Evolutionary conservation across 306 rosid species (phyloP).

Genomic region (Nissolia schottii): DNA sequence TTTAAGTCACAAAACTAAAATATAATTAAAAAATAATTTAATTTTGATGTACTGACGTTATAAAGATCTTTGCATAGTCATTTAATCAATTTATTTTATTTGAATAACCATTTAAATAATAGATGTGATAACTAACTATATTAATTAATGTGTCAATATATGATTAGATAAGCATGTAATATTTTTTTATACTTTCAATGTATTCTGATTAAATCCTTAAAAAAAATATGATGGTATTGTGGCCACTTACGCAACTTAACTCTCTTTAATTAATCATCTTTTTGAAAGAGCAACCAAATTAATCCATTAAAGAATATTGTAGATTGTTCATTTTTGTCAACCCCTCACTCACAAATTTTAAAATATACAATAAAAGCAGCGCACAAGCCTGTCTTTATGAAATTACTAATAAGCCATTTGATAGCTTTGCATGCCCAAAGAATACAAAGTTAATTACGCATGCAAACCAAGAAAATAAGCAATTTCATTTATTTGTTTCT

Average conservation of each 20-base stretch:
- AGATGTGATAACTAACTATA: too few relatives aligned
- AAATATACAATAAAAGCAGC: conserved; percentile 5
- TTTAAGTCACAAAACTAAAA: conserved; percentile 16
- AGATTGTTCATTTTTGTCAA: conserved; percentile 4
- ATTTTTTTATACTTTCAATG: too few relatives aligned
- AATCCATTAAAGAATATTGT: not conserved
- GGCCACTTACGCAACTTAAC: conserved; percentile 24
- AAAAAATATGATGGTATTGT: too few relatives aligned
- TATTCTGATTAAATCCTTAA: too few relatives aligned
- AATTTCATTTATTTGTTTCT: not conserved
- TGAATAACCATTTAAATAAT: too few relatives aligned
- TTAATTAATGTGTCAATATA: too few relatives aligned
- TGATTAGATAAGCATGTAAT: too few relatives aligned
- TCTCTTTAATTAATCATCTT: not conserved
- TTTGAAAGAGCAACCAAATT: not conserved
- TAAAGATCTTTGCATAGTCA: too few relatives aligned
- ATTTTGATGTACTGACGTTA: too few relatives aligned
- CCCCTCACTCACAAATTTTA: not conserved
- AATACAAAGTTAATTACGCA: conserved; percentile 6
- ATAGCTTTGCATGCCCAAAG: not conserved
- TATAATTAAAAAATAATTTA: conserved; percentile 12
- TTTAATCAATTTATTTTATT: too few relatives aligned
- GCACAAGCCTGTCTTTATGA: not conserved
- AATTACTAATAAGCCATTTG: not conserved
- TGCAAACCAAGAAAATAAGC: not conserved